A percentile compares a stretch with the other conserved stretches of the same genome.
phyloP scores from a whole-genome alignment of 164 flowering plant species.

The Stephania japonica region DNA sequence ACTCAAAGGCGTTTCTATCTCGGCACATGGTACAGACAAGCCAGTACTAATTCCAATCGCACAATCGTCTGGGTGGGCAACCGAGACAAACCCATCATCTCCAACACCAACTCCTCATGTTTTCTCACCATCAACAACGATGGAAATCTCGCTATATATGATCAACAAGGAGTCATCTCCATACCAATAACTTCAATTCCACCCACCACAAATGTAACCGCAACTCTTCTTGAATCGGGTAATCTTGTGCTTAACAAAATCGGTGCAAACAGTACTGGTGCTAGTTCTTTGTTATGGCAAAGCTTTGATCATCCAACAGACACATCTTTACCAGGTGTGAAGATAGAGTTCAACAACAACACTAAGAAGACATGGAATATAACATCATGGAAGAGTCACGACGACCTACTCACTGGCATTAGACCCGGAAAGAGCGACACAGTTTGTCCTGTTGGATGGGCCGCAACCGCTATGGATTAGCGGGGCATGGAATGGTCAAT shows the following conservation, averaged over 20 bases:
- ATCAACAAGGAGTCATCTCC: background rate
- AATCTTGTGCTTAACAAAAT: constrained; percentile 30
- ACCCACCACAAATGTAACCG: too few relatives aligned
- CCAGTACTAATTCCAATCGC: background rate
- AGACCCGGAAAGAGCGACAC: background rate
- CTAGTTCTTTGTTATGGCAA: background rate
- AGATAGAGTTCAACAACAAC: constrained; percentile 3
- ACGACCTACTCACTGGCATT: constrained; percentile 28
- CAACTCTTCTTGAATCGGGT: constrained; percentile 26
- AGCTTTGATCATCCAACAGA: constrained; percentile 9
- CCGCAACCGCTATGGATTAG: too few relatives aligned
- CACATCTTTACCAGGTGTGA: constrained; percentile 17
- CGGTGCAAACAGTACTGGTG: too few relatives aligned
- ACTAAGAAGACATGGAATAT: constrained; percentile 11
- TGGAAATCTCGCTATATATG: constrained; percentile 1
- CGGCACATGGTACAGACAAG: background rate
- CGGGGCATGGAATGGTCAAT: too few relatives aligned
- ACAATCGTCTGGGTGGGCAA: background rate
- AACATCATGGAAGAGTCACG: constrained; percentile 26
- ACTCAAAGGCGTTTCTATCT: constrained; percentile 1
- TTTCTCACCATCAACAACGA: constrained; percentile 6
- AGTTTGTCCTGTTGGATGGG: constrained; percentile 20
- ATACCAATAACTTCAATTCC: background rate
- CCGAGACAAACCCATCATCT: constrained; percentile 23
- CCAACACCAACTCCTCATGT: constrained; percentile 13